A percentile compares a stretch with the other conserved stretches of the same genome.
Conservation (phyloP, 1,284 basidiomycete genomes). For the Amylostereum areolatum region DNA sequence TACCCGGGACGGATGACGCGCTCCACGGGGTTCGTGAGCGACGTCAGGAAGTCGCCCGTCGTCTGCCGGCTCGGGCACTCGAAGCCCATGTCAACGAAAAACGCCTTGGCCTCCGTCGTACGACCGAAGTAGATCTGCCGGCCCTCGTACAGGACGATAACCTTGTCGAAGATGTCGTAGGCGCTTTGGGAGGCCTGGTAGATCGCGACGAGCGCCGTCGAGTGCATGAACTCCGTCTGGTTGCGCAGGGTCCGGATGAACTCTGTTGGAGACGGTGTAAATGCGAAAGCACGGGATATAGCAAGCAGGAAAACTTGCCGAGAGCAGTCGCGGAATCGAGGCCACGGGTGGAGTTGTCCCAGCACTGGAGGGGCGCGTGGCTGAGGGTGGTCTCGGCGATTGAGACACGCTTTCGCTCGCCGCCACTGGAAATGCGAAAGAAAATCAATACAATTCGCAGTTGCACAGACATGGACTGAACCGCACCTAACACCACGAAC, state of each 20-base stretch:
- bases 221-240: conserved; percentile 47
- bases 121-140: conserved; percentile 70
- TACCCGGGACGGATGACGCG: conserved; percentile 47
- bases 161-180: conserved; percentile 59
- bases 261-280: conserved; percentile 42
- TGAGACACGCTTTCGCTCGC: conserved; percentile 52
- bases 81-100: conserved; percentile 70
- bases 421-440: conserved; percentile 26
- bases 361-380: conserved; percentile 16
- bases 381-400: conserved; percentile 40
- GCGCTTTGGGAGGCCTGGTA: conserved; percentile 62
- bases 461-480: background rate
- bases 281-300: no score
- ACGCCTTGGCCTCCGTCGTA: conserved; percentile 49
- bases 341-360: conserved; percentile 61
- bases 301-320: conserved; percentile 49
- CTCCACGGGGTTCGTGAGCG: conserved; percentile 55
- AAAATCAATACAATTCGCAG: background rate
- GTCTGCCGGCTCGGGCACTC: conserved; percentile 52
- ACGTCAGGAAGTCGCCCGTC: conserved; percentile 62
- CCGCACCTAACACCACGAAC: conserved; percentile 47
- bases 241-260: conserved; percentile 58
- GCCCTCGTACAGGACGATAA: conserved; percentile 65
- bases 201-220: conserved; percentile 58
- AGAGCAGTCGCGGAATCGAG: conserved; percentile 69